Base-by-base conservation (phyloP, 78 protist species). In the Dictyostelium citrinum region DNA sequence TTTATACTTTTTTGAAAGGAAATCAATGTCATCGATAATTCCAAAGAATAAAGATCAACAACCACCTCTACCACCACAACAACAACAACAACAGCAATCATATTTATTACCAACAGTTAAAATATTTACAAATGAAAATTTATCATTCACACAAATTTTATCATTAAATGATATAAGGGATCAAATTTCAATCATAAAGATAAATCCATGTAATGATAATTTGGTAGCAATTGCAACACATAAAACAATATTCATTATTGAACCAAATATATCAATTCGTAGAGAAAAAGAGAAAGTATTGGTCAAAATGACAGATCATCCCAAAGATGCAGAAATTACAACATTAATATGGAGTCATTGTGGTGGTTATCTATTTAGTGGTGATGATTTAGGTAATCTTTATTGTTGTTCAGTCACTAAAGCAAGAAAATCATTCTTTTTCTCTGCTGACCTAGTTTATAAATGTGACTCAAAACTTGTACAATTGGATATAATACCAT, bases 131-230 rank as follows among this genome's bases (percentile, higher is more conserved):
- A 88, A 88, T 46, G 93, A 88, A 5, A 78, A 74, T 61, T 43
- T 88, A 67, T 58, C 77, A 43, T 82, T 82, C 43, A 64, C 88
- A 5, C 86, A 79, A 76, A 88, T 88, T 14, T 76, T 88, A 11
- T 88, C 93, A 45, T 78, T 88, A 24, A 88, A 88, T 46, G 93
- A 88, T 29, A 79, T 88, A 45, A 58, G 93, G 33, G 93, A 88
- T 31, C 55, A 55, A 31, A 88, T 88, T 31, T 29, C 60, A 12
- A 49, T 41, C 2, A 78, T 88, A 1, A 76, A 78, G n/a, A 35
- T 88, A 20, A 46, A 33, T 29, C 93, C 93, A 29, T 24, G n/a
- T 9, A 88, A 83, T 31, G 93, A 88, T 74, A 88, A 88, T 39
- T 55, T 88, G 5, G 64, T 88, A 5, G 93, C 93, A 1, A 31